phyloP scores from a whole-genome alignment of 768 basidiomycete genomes.

The Pisolithus microcarpus region DNA sequence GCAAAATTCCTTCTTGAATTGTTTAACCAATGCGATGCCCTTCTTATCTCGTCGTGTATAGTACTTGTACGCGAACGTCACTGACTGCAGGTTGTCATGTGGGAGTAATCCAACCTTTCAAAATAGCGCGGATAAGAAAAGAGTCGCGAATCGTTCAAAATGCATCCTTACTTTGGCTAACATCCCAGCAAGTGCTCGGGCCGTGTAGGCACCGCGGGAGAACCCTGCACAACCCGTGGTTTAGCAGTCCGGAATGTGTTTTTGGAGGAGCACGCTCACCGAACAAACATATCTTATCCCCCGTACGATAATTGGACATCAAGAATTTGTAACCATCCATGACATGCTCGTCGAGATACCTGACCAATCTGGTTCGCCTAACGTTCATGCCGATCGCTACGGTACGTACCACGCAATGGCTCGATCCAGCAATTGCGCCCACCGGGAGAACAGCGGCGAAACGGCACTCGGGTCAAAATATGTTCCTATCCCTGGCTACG shows the following conservation, averaged over 20 bases:
- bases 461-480: slow-evolving; percentile 62
- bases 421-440: slow-evolving; percentile 55
- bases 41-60: slow-evolving; percentile 47
- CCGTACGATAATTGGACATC: slow-evolving; percentile 69
- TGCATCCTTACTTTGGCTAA: slow-evolving; percentile 48
- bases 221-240: slow-evolving; percentile 43
- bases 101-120: slow-evolving; percentile 64
- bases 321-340: slow-evolving; percentile 70
- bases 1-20: slow-evolving; percentile 71
- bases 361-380: slow-evolving; percentile 15
- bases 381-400: neutral
- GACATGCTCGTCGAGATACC: slow-evolving; percentile 67
- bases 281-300: slow-evolving; percentile 71
- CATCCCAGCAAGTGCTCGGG: slow-evolving; percentile 69
- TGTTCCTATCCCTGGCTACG: slow-evolving; percentile 40
- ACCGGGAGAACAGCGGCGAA: slow-evolving; percentile 49
- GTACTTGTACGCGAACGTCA: slow-evolving; percentile 69
- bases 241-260: slow-evolving; percentile 8
- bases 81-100: slow-evolving; percentile 58
- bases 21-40: slow-evolving; percentile 42
- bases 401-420: slow-evolving; percentile 62
- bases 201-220: slow-evolving; percentile 63
- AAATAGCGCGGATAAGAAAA: neutral
- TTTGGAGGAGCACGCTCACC: slow-evolving; percentile 31
- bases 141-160: neutral